phyloP scores from a whole-genome alignment of 2,329 filamentous ascomycete species.

The Purpureocillium takamizusanense region DNA sequence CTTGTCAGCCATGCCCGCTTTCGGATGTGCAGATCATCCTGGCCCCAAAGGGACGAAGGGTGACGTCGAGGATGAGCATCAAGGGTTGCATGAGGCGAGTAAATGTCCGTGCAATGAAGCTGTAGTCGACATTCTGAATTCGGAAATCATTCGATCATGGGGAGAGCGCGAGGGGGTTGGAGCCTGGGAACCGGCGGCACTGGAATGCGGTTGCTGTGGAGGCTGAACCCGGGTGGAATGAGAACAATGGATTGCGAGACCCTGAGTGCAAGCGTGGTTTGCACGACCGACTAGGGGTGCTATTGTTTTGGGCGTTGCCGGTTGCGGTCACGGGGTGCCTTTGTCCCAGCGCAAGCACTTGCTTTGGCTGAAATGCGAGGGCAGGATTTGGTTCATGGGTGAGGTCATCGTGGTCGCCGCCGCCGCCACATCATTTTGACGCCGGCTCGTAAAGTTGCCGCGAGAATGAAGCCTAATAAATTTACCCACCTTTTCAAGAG shows the following conservation, averaged over 20 bases:
- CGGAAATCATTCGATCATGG: background rate
- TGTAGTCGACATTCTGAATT: background rate
- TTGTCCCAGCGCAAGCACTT: background rate
- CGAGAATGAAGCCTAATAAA: too few relatives aligned
- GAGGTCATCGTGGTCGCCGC: too few relatives aligned
- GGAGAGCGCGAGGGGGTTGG: background rate
- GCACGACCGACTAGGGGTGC: background rate
- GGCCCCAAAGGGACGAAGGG: background rate
- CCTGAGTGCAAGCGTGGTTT: too few relatives aligned
- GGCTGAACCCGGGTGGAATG: background rate
- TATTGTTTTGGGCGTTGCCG: background rate
- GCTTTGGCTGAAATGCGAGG: background rate
- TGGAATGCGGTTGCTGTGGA: background rate
- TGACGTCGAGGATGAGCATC: background rate
- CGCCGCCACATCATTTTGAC: too few relatives aligned
- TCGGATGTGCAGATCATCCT: background rate
- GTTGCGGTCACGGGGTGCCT: background rate
- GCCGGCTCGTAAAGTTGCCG: too few relatives aligned
- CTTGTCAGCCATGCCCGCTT: conserved; percentile 1
- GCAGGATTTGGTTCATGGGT: too few relatives aligned
- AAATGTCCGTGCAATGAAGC: too few relatives aligned
- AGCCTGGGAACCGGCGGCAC: background rate
- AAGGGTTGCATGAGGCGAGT: too few relatives aligned
- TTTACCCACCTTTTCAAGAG: too few relatives aligned
- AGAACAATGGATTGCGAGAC: background rate